Evolutionary conservation across 495 filamentous ascomycete genomes (phyloP).

Genomic region (Annulohypoxylon moriforme): DNA sequence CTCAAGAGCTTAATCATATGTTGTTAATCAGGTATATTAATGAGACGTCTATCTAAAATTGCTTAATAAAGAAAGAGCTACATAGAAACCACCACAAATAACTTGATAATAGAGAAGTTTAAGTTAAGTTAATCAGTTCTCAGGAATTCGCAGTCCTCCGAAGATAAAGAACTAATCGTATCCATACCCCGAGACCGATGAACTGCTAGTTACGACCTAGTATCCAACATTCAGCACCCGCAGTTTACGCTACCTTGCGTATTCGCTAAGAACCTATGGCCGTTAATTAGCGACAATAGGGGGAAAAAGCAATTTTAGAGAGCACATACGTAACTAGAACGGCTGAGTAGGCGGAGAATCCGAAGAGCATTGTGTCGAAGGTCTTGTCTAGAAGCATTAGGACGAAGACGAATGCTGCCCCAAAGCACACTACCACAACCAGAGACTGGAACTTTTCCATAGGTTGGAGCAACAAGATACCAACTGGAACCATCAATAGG

Average conservation of each 20-base stretch:
- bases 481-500: slow-evolving; percentile 15
- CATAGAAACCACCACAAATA: not conserved
- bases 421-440: slow-evolving; percentile 10
- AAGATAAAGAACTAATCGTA: not conserved
- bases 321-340: slow-evolving; percentile 15
- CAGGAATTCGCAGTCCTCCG: not conserved
- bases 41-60: not conserved
- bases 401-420: slow-evolving; percentile 16
- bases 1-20: not conserved
- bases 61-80: not conserved
- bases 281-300: not conserved
- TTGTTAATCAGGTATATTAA: not conserved
- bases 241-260: not conserved
- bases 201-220: not conserved
- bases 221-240: not conserved
- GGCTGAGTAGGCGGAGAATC: slow-evolving; percentile 11
- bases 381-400: slow-evolving; percentile 7
- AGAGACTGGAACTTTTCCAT: slow-evolving; percentile 3
- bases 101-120: not conserved
- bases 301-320: not conserved
- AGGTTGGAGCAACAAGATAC: slow-evolving; percentile 9
- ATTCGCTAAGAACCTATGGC: slow-evolving; percentile 15
- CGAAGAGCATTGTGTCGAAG: slow-evolving; percentile 13
- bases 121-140: not conserved
- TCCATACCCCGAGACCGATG: too few relatives aligned